Base-by-base conservation (phyloP, 805 yeast species). In the Saccharomycodes ludwigii region DNA sequence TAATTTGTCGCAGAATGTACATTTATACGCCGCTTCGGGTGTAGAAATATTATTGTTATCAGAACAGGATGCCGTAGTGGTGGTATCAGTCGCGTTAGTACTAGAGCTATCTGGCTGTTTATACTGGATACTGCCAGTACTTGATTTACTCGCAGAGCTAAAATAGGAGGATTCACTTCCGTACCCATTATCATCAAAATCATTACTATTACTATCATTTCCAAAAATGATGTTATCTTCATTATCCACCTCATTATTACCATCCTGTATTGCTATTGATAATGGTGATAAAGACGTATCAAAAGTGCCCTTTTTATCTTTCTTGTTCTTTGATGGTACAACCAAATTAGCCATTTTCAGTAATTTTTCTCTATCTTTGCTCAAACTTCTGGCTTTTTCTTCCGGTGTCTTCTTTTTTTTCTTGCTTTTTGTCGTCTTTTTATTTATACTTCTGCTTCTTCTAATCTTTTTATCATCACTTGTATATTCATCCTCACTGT, bases 1-100 rank as follows among this genome's bases (percentile, higher is more conserved):
- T 31, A 76, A 61, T 55, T 83, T 85, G 24, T 76, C 85, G 55
- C 98, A 88, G 26, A 81, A 56, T 36, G 76, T 74, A 53, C 97
- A 88, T 2, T 78, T 78, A 54, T 48, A 53, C 7, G 42, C 34
- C 8, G 54, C 46, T 10, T 5, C 13, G 6, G 9, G 10, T 19
- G n/a, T 9, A 10, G 11, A 13, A 11, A 18, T 4, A 15, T 13
- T 20, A 12, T 25, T 19, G 17, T 25, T 13, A 25, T 25, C n/a
- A 11, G 11, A 16, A 14, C 15, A 25, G 6, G 11, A 5, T 9
- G 17, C 28, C 16, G 11, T 25, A 6, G 18, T n/a, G n/a, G n/a
- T n/a, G n/a, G n/a, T n/a, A n/a, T n/a, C n/a, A n/a, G n/a, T n/a
- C n/a, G n/a, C n/a, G n/a, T n/a, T n/a, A n/a, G n/a, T n/a, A n/a